Conservation (phyloP, 768 basidiomycete species). For the Trametes maxima region DNA sequence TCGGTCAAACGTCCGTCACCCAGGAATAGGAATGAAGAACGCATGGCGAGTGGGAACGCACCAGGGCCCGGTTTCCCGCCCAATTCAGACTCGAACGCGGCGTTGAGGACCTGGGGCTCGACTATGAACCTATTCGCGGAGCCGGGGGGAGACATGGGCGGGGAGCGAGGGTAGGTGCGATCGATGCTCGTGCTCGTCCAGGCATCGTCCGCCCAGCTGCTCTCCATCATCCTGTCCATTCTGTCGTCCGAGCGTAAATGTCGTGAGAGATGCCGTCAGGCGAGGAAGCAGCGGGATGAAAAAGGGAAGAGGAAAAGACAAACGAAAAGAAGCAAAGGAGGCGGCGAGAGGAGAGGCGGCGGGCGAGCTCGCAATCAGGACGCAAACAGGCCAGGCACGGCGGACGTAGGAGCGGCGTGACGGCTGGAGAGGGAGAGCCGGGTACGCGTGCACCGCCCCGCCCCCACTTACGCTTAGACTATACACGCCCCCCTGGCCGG, state of each 20-base stretch:
- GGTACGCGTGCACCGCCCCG: slow-evolving; percentile 13
- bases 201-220: not conserved
- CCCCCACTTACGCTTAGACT: slow-evolving; percentile 4
- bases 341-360: not conserved
- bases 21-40: not conserved
- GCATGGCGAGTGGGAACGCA: not conserved
- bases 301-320: not conserved
- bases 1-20: not conserved
- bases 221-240: slow-evolving; percentile 4
- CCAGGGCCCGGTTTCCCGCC: not conserved
- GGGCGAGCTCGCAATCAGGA: not conserved
- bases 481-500: not conserved
- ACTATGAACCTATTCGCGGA: slow-evolving; percentile 19
- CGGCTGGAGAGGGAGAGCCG: not conserved
- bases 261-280: slow-evolving; percentile 16
- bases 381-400: slow-evolving; percentile 7
- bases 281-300: not conserved
- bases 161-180: slow-evolving; percentile 2
- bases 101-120: slow-evolving; percentile 24
- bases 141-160: slow-evolving; percentile 4
- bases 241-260: slow-evolving; percentile 2
- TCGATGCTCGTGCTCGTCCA: slow-evolving; percentile 5
- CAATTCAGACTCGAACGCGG: slow-evolving; percentile 13
- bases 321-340: not conserved
- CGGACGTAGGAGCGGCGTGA: not conserved